phyloP scores from a whole-genome alignment of 768 basidiomycete genomes.

The Trametes cubensis region DNA sequence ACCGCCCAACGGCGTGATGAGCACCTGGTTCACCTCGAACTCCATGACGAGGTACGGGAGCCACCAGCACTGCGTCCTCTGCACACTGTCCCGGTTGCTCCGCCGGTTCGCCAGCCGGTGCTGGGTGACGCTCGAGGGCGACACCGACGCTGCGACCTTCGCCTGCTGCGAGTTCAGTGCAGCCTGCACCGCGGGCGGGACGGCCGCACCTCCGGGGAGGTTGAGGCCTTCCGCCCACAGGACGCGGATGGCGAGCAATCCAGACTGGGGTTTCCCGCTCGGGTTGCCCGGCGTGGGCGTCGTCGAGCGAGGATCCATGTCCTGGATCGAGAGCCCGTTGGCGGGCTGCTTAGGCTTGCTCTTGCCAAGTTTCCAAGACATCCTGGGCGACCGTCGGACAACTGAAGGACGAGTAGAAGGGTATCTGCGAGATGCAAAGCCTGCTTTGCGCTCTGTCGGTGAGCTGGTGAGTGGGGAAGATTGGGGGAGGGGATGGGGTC shows the following conservation, averaged over 20 bases:
- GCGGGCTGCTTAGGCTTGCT: slow-evolving; percentile 62
- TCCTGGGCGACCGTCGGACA: slow-evolving; percentile 33
- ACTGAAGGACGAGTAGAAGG: neutral
- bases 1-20: slow-evolving; percentile 93
- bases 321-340: slow-evolving; percentile 62
- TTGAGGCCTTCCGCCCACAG: slow-evolving; percentile 80
- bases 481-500: neutral
- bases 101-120: slow-evolving; percentile 66
- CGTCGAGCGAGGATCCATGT: slow-evolving; percentile 59
- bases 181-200: slow-evolving; percentile 78
- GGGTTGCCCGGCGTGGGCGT: slow-evolving; percentile 85
- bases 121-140: slow-evolving; percentile 74
- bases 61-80: slow-evolving; percentile 98
- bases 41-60: slow-evolving; percentile 96
- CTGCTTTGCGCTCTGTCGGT: slow-evolving; percentile 30
- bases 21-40: slow-evolving; percentile 92
- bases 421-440: slow-evolving; percentile 28
- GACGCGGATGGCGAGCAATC: slow-evolving; percentile 88
- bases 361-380: slow-evolving; percentile 84
- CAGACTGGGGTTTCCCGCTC: slow-evolving; percentile 65
- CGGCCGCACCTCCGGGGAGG: slow-evolving; percentile 61
- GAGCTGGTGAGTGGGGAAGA: slow-evolving; percentile 5
- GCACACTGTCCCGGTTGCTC: slow-evolving; percentile 81
- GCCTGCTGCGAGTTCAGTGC: slow-evolving; percentile 78
- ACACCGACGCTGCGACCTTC: slow-evolving; percentile 74